phyloP scores from a whole-genome alignment of 1,139 yeast species.

The Hyphopichia pseudoburtonii region DNA sequence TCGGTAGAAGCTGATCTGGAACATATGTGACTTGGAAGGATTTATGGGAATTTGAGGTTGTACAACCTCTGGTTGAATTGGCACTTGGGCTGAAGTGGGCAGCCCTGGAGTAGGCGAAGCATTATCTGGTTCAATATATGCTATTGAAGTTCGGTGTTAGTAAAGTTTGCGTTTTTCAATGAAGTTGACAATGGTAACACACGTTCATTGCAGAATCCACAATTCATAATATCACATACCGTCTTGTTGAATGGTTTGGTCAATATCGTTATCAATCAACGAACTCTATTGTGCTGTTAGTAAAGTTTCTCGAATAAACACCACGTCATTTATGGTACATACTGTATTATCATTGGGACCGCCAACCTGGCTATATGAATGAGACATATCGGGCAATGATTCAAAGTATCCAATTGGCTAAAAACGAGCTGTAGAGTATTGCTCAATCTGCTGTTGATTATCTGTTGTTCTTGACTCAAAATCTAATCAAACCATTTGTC shows the following conservation, averaged over 20 bases:
- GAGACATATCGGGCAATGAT: no score
- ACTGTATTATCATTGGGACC: no score
- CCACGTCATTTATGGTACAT: no score
- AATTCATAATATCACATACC: slow-evolving; percentile 15
- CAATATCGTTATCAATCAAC: slow-evolving; percentile 11
- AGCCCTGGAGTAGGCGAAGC: slow-evolving; percentile 6
- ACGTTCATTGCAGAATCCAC: no score
- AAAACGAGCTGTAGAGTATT: no score
- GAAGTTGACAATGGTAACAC: no score
- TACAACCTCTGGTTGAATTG: slow-evolving; percentile 15
- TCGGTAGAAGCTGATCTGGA: slow-evolving; percentile 57
- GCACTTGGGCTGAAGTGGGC: slow-evolving; percentile 4
- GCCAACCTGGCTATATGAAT: slow-evolving; percentile 8
- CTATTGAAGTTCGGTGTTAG: background rate
- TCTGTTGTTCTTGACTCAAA: no score
- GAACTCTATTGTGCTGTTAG: slow-evolving; percentile 6
- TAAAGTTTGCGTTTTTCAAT: no score
- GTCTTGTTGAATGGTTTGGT: slow-evolving; percentile 16
- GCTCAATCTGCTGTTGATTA: no score
- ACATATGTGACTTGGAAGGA: slow-evolving; percentile 38
- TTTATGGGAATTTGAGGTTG: slow-evolving; percentile 19
- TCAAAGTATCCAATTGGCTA: no score
- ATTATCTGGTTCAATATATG: slow-evolving; percentile 8
- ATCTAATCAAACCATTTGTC: no score
- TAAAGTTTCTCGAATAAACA: no score